A percentile compares a stretch with the other conserved stretches of the same genome.
These are phyloP conservation scores for Nothophytophthora sp. DNA, from an alignment of 352 stramenopile species.

Conservation along the genomic window DNA sequence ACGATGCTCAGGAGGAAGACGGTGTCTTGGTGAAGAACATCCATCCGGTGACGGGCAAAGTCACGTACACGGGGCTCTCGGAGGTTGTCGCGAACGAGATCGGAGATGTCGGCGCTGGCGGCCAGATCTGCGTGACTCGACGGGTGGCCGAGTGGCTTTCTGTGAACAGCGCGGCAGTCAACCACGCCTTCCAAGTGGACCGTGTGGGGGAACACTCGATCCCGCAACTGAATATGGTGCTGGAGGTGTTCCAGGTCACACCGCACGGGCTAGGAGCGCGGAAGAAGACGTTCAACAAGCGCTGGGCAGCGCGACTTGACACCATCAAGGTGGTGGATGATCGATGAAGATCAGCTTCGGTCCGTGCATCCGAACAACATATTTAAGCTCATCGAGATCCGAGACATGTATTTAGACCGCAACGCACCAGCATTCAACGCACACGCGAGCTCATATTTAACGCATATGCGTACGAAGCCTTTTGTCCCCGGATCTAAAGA, in stretches of 20 bases:
- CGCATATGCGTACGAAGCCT: not conserved
- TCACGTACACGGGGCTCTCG: slow-evolving; percentile 56
- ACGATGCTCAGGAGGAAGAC: slow-evolving; percentile 45
- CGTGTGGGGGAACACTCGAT: slow-evolving; percentile 28
- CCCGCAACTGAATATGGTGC: slow-evolving; percentile 33
- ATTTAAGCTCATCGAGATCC: not conserved
- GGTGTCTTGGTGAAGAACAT: slow-evolving; percentile 47
- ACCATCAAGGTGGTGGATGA: slow-evolving; percentile 16
- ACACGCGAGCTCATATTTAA: not conserved
- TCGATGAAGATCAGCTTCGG: not conserved
- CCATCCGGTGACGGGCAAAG: slow-evolving; percentile 49
- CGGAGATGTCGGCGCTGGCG: slow-evolving; percentile 42
- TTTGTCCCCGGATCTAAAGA: not conserved
- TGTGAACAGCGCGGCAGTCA: slow-evolving; percentile 23
- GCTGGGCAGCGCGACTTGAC: slow-evolving; percentile 10
- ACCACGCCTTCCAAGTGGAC: slow-evolving; percentile 26
- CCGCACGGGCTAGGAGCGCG: slow-evolving; percentile 36
- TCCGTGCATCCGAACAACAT: not conserved
- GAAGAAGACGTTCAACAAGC: slow-evolving; percentile 33
- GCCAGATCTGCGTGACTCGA: slow-evolving; percentile 51
- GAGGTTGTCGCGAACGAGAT: slow-evolving; percentile 63
- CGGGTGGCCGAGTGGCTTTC: slow-evolving; percentile 43
- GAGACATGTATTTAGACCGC: not conserved
- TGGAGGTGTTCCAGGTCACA: slow-evolving; percentile 43
- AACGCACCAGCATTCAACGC: not conserved